phyloP scores from a whole-genome alignment of 768 basidiomycete species.

The Mycena capillaripes region DNA sequence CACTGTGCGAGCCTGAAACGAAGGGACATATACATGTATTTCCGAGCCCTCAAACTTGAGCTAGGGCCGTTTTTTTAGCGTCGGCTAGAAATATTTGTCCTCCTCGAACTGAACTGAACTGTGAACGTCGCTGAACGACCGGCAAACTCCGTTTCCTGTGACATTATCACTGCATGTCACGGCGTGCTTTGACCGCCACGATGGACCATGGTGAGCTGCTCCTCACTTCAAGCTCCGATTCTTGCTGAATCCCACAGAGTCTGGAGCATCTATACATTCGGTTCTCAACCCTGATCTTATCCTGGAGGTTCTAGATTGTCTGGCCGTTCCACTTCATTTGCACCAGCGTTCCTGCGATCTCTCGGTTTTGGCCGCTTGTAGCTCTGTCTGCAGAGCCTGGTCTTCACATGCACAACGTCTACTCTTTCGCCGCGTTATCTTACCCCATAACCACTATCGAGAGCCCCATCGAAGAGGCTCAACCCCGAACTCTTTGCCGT shows the following conservation, averaged over 20 bases:
- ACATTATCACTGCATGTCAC: too few relatives aligned
- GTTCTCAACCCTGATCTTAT: conserved; percentile 27
- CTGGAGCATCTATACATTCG: neutral
- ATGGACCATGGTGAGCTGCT: neutral
- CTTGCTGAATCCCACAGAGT: neutral
- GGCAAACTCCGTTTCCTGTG: too few relatives aligned
- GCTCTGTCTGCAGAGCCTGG: conserved; percentile 61
- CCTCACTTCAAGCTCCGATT: neutral
- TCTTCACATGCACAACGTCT: conserved; percentile 58
- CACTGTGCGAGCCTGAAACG: too few relatives aligned
- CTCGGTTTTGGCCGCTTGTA: conserved; percentile 49
- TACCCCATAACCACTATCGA: conserved; percentile 39
- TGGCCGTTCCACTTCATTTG: conserved; percentile 22
- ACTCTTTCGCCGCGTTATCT: conserved; percentile 57
- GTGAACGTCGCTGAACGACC: too few relatives aligned
- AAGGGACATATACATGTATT: too few relatives aligned
- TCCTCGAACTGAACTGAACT: too few relatives aligned
- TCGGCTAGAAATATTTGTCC: too few relatives aligned
- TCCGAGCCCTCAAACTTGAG: too few relatives aligned
- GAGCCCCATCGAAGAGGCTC: conserved; percentile 13
- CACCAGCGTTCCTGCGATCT: conserved; percentile 33
- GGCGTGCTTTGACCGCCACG: too few relatives aligned
- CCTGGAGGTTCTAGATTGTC: conserved; percentile 32
- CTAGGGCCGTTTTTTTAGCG: too few relatives aligned
- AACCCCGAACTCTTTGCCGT: conserved; percentile 10